phyloP scores from a whole-genome alignment of 2,329 filamentous ascomycete genomes.

The Ophiostoma himal-ulmi region DNA sequence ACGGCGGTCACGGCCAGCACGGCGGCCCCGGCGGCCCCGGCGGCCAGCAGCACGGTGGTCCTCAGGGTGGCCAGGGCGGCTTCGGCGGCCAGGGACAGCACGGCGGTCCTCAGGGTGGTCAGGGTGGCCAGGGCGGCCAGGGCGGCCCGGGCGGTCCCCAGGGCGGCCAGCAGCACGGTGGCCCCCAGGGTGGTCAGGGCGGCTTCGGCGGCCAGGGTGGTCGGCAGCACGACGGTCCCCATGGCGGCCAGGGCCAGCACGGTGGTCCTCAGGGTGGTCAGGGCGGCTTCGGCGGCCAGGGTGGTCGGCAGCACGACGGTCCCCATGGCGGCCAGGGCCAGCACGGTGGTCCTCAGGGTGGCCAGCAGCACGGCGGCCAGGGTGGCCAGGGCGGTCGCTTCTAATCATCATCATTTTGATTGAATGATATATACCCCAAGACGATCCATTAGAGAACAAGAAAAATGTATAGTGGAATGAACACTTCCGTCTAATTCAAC shows the following conservation, averaged over 20 bases:
- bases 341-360: background rate
- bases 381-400: slow-evolving; percentile 7
- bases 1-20: slow-evolving; percentile 3
- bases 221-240: background rate
- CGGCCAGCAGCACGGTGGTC: background rate
- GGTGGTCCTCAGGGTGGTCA: slow-evolving; percentile 5
- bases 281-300: slow-evolving; percentile 5
- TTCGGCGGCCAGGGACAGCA: background rate
- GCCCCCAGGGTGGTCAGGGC: slow-evolving; percentile 3
- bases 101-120: background rate
- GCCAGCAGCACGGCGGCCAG: background rate
- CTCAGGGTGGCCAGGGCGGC: background rate
- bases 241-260: background rate
- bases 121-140: background rate
- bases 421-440: background rate
- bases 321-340: background rate
- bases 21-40: background rate
- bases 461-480: background rate
- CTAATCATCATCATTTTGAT: background rate
- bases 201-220: background rate
- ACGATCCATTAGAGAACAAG: background rate
- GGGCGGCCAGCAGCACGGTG: background rate
- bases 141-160: slow-evolving; percentile 1
- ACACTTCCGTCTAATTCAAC: background rate
- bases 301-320: background rate